Evolutionary conservation across 768 basidiomycete genomes (phyloP).

Genomic region (Mycena maculata): DNA sequence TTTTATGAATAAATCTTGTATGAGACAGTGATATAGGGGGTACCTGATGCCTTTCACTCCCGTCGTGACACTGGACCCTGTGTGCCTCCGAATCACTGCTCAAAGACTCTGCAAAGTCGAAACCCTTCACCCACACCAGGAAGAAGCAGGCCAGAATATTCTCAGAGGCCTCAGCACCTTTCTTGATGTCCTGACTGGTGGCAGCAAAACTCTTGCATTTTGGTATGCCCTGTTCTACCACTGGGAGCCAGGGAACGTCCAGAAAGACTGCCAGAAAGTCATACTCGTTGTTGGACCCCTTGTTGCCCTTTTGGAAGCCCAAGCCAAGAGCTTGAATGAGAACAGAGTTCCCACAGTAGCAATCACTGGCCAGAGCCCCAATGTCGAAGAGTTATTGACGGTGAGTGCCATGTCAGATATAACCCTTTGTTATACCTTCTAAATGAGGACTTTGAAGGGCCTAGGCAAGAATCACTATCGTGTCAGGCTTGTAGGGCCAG

Average conservation of each 20-base stretch:
- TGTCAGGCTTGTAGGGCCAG: constrained; percentile 31
- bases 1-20: no score
- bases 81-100: not conserved
- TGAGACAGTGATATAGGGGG: constrained; percentile 1
- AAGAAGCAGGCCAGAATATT: constrained; percentile 22
- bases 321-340: constrained; percentile 12
- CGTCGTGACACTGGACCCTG: constrained; percentile 15
- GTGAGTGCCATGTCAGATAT: not conserved
- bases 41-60: constrained; percentile 21
- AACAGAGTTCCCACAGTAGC: constrained; percentile 24
- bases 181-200: no score
- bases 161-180: constrained; percentile 19
- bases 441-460: not conserved
- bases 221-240: constrained; percentile 35
- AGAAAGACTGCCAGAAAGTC: constrained; percentile 23
- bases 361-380: constrained; percentile 8
- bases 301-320: constrained; percentile 21
- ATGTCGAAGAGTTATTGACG: constrained; percentile 9
- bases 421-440: not conserved
- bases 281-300: constrained; percentile 34
- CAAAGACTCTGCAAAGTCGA: constrained; percentile 1
- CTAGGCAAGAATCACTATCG: constrained; percentile 28
- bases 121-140: constrained; percentile 17
- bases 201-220: constrained; percentile 36
- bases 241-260: constrained; percentile 26